phyloP scores from a whole-genome alignment of 106 monocot species.

The Allium sativum region DNA sequence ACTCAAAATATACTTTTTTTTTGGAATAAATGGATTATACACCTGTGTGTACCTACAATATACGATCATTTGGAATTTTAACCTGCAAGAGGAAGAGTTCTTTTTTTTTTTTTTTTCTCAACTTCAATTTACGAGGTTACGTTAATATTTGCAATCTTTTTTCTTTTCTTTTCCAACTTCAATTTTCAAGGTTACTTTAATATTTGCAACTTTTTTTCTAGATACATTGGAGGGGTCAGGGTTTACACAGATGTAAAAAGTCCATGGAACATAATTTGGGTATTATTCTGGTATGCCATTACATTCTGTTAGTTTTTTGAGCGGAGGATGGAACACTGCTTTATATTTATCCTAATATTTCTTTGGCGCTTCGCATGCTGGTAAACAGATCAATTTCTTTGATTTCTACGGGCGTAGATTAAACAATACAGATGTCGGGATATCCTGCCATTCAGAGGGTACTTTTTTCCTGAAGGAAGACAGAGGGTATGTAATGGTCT shows the following conservation, averaged over 20 bases:
- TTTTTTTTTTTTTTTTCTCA: too few species aligned
- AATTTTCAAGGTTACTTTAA: not conserved
- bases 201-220: slow-evolving; percentile 13
- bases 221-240: slow-evolving; percentile 52
- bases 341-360: not conserved
- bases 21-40: too few species aligned
- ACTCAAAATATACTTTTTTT: too few species aligned
- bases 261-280: slow-evolving; percentile 73
- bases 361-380: slow-evolving; percentile 1
- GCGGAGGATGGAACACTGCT: not conserved
- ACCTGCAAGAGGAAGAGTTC: not conserved
- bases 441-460: slow-evolving; percentile 59
- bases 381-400: slow-evolving; percentile 66
- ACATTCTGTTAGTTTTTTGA: too few species aligned
- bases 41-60: too few species aligned
- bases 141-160: slow-evolving; percentile 1
- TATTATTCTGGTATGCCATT: slow-evolving; percentile 60
- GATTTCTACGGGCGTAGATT: slow-evolving; percentile 93
- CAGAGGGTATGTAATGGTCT: slow-evolving; percentile 37
- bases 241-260: slow-evolving; percentile 14
- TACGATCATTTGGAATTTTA: too few species aligned
- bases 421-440: slow-evolving; percentile 67
- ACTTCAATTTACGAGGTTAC: not conserved
- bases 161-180: slow-evolving; percentile 1
- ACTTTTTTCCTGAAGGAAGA: slow-evolving; percentile 65